Percentiles rank a stretch among this genome's conserved stretches.
These are phyloP conservation scores for Cinchona pubescens DNA, from an alignment of 257 asterid species.

Conservation along the genomic window DNA sequence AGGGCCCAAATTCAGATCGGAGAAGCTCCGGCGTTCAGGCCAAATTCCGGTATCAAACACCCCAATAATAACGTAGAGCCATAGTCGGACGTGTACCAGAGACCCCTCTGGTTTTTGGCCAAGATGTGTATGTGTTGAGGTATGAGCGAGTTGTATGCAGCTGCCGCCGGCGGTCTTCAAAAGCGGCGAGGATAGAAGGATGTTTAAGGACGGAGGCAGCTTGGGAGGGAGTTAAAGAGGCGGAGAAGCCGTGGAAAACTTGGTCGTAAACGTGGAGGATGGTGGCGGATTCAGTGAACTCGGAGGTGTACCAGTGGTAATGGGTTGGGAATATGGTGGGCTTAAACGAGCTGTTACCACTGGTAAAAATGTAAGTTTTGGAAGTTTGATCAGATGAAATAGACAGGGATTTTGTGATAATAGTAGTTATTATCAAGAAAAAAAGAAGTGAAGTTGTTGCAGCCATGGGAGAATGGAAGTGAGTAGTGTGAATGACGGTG, in stretches of 20 bases:
- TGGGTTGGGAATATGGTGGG: conserved; percentile 87
- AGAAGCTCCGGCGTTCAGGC: conserved; percentile 94
- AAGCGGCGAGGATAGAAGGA: conserved; percentile 69
- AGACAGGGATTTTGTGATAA: conserved; percentile 4
- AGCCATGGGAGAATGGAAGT: conserved; percentile 21
- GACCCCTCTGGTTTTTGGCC: conserved; percentile 84
- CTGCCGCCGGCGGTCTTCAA: conserved; percentile 76
- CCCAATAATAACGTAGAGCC: conserved; percentile 84
- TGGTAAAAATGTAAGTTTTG: conserved; percentile 72
- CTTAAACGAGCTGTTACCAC: conserved; percentile 63
- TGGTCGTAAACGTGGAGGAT: conserved; percentile 81
- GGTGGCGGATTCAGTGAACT: conserved; percentile 58
- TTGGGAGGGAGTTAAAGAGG: conserved; percentile 54
- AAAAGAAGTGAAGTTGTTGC: conserved; percentile 14
- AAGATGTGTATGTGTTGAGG: too few species aligned
- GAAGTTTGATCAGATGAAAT: conserved; percentile 36
- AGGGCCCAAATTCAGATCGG: conserved; percentile 84
- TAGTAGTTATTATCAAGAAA: conserved; percentile 17
- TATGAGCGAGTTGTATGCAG: conserved; percentile 95
- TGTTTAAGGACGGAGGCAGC: conserved; percentile 59
- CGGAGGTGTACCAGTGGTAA: conserved; percentile 89
- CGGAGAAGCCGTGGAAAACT: conserved; percentile 96
- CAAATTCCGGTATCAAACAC: conserved; percentile 89
- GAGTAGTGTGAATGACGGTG: too few species aligned
- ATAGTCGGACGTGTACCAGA: conserved; percentile 91